Conservation (phyloP, 441 rosid genomes). For the Populus trichocarpa region DNA sequence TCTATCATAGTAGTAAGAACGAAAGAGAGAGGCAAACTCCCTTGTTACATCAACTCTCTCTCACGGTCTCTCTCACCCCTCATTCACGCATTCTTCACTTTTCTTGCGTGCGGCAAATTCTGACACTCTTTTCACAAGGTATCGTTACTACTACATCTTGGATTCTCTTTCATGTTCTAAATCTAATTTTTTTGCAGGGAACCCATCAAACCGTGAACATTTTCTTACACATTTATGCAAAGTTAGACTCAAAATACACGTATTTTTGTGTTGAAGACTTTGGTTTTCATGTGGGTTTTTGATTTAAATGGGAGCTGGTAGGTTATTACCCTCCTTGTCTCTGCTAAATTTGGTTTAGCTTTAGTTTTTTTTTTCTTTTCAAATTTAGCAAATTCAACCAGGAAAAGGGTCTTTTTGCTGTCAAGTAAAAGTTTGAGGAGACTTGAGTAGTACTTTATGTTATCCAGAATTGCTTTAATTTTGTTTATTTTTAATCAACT, state of each 20-base stretch:
- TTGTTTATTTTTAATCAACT: not conserved
- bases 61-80: too few species aligned
- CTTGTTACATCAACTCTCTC: too few species aligned
- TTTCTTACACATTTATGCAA: too few species aligned
- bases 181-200: too few species aligned
- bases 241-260: not conserved
- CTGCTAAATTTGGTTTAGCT: not conserved
- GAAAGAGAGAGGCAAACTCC: too few species aligned
- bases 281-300: not conserved
- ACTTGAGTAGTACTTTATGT: not conserved
- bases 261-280: not conserved
- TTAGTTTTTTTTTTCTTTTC: not conserved
- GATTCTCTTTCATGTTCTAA: not conserved
- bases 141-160: not conserved
- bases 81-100: too few species aligned
- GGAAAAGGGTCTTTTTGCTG: not conserved
- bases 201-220: too few species aligned
- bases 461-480: not conserved
- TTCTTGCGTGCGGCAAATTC: not conserved
- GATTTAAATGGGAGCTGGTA: not conserved
- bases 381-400: not conserved
- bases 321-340: not conserved
- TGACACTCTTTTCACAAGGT: not conserved
- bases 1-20: too few species aligned
- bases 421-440: not conserved